Evolutionary conservation across 78 protist genomes (phyloP), one percentile per base, ranked within the genome.

Genomic region (Kipferlia bialata): DNA sequence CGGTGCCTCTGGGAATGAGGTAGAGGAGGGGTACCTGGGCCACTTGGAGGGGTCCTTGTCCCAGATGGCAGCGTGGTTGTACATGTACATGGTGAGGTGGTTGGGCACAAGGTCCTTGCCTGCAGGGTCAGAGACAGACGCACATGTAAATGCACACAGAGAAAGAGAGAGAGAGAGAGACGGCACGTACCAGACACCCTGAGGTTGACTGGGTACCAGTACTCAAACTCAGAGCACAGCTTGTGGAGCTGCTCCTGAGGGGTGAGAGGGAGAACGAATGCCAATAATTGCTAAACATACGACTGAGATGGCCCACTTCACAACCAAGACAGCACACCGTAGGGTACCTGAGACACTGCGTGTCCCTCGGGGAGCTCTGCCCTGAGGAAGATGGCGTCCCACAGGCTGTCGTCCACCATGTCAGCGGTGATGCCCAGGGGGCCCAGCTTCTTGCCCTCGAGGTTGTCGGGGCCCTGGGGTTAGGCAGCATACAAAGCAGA

Each of bases 1-100:
- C 51, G 51, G 51, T 7, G 56, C 12, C 56, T 20, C 56, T 18
- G 2, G 56, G 56, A 16, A 16, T 16, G 36, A 16, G 64, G 61
- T 57, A 22, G 60, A 22, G 12, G 60, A 26, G 32, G 60, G 60
- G 12, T n/a, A 17, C 17, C 20, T 20, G 12, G 26, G 18, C 59
- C 51, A 36, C 64, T 22, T 55, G 65, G 13, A 96, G 77, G 6
- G 62, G 57, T 1, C 28, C 32, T 26, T 32, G 28, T 2, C 26
- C 79, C 82, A 97, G 71, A 97, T 79, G 48, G 98, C 98, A 22
- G 82, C 77, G 84, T 97, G 99, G 82, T 89, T 96, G 89, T 92
- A 97, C 38, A 97, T 69, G 74, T 48, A 88, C 85, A 93, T 86
- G 54, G 97, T 87, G 26, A 97, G 86, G 77, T 97, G 99, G 90